phyloP scores from a whole-genome alignment of 2,329 filamentous ascomycete genomes.

The Fusarium sp. region DNA sequence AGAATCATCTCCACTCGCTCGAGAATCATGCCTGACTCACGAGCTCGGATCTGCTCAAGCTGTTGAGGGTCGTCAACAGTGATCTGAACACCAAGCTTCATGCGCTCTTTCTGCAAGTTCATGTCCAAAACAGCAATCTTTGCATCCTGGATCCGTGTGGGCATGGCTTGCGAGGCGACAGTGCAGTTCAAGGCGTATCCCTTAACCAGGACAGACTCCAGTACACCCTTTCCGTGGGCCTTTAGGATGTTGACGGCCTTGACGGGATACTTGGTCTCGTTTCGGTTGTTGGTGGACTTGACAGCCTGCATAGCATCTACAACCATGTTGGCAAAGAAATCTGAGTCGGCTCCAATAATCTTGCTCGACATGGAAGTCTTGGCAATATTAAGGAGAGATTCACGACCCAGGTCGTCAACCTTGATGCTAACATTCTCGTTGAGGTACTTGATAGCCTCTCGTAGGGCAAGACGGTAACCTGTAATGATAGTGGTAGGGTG shows the following conservation, averaged over 20 bases:
- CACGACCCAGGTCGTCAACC: conserved; percentile 89
- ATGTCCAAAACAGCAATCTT: conserved; percentile 98
- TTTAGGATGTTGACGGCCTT: conserved; percentile 99
- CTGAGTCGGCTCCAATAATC: conserved; percentile 94
- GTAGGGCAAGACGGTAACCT: conserved; percentile 92
- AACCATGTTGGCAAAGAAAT: conserved; percentile 97
- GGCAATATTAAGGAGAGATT: conserved; percentile 93
- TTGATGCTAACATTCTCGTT: conserved; percentile 98
- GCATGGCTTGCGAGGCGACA: conserved; percentile 98
- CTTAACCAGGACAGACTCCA: conserved; percentile 91
- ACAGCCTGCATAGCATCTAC: conserved; percentile 95
- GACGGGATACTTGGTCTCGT: conserved; percentile 95
- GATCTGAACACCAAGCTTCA: conserved; percentile 99
- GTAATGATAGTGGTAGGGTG: conserved; percentile 99
- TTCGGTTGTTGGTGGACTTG: conserved; percentile 90
- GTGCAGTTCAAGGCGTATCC: conserved; percentile 99
- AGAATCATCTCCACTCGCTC: conserved; percentile 97
- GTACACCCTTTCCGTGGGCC: conserved; percentile 92
- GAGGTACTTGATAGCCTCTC: conserved; percentile 98
- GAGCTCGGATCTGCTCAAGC: conserved; percentile 94
- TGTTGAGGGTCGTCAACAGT: conserved; percentile 98
- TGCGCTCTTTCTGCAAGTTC: conserved; percentile 98
- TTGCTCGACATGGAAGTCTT: conserved; percentile 99
- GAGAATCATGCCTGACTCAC: conserved; percentile 92
- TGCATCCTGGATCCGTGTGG: conserved; percentile 88